Conservation (phyloP, 495 filamentous ascomycete species). For the Penicillium steckii region DNA sequence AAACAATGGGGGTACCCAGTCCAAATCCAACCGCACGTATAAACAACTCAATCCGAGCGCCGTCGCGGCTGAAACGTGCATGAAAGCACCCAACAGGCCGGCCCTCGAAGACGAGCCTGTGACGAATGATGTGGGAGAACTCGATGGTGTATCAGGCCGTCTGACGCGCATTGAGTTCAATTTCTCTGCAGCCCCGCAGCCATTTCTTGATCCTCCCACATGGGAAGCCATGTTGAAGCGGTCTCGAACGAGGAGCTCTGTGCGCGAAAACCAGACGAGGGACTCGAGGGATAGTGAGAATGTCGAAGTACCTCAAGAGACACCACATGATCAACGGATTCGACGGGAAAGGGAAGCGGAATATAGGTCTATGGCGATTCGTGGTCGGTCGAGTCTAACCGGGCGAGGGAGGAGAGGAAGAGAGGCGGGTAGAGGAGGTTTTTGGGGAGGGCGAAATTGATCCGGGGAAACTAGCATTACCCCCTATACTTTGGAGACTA, state of each 20-base stretch:
- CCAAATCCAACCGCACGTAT: neutral
- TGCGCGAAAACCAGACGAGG: neutral
- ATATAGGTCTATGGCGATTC: constrained; percentile 35
- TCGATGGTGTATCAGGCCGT: neutral
- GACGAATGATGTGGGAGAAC: neutral
- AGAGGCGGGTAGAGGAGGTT: constrained; percentile 15
- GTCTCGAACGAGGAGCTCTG: neutral
- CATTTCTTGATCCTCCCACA: constrained; percentile 23
- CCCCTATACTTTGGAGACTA: no score
- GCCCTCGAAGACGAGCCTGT: neutral
- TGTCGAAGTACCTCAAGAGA: constrained; percentile 2
- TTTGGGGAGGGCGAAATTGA: constrained; percentile 12
- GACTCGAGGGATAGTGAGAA: neutral
- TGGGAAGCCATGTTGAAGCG: constrained; percentile 27
- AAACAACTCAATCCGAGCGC: constrained; percentile 23
- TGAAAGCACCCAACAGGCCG: constrained; percentile 8
- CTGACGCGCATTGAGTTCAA: constrained; percentile 11
- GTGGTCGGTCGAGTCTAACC: constrained; percentile 23
- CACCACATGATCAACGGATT: constrained; percentile 16
- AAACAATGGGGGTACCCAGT: neutral
- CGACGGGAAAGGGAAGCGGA: constrained; percentile 25
- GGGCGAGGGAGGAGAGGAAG: constrained; percentile 17
- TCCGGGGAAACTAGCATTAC: no score
- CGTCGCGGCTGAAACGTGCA: constrained; percentile 15
- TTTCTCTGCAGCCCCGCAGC: constrained; percentile 18